Base-by-base conservation (phyloP, 2,329 filamentous ascomycete genomes). In the Harringtonia lauricola region DNA sequence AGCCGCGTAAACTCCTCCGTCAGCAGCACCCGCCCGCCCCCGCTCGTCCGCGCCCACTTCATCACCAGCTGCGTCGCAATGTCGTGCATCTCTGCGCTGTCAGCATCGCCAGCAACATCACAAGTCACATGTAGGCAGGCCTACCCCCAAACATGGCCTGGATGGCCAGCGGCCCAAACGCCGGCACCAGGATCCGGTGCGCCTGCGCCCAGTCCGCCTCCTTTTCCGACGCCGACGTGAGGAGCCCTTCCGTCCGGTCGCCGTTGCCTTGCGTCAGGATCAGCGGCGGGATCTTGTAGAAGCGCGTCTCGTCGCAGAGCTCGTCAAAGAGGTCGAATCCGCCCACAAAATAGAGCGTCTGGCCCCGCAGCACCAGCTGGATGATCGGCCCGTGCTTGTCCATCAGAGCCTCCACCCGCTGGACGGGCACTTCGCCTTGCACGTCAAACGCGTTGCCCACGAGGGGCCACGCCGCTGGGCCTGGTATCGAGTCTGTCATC, bases 41-140 rank as follows among this genome's bases (percentile, higher is more conserved):
- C 62, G 1, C 83, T 83, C 50, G 76, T 68, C 29, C 81, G 70
- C 17, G 79, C 80, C 72, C 80, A 80, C 57, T 85, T 85, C 61
- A 83, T 67, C 10, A 72, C 70, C 40, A 86, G 60, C 54, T 86
- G 81, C 1, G 68, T 67, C 5, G 79, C 72, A 47, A 85, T 76
- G 51, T 85, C 81, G 49, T 79, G 68, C 77, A 81, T 81, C 53
- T 80, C 76, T n/a, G n/a, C n/a, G n/a, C n/a, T n/a, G n/a, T n/a
- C n/a, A n/a, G n/a, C n/a, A n/a, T 29, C 28, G 28, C 28, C 28
- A 29, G 28, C 28, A 29, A 15, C 8, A 26, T 21, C 21, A 21
- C n/a, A 34, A 14, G 31, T 15, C 9, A 17, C 31, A 13, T 29
- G 13, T 29, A 8, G 15, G n/a, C 8, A 26, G 5, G 19, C 46